Percentiles rank a stretch among this genome's conserved stretches.
Evolutionary conservation across 129 eudicot species (phyloP).

Genomic region (Artemisia argyi): DNA sequence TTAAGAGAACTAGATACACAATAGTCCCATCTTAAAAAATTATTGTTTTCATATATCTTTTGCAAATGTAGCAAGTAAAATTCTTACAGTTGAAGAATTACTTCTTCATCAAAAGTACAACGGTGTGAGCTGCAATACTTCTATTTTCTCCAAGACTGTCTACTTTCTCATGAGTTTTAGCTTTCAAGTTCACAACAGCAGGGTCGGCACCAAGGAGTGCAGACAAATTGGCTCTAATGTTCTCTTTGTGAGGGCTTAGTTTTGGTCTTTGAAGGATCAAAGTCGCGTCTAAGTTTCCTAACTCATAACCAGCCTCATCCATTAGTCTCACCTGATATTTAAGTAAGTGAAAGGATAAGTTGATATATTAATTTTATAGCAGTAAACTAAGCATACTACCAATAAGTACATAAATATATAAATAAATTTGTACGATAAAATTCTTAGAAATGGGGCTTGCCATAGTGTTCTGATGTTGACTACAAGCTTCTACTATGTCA

Average conservation of each 20-base stretch:
- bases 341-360: slow-evolving; percentile 2
- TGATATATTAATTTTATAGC: neutral
- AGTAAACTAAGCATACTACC: neutral
- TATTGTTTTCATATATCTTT: too few relatives aligned
- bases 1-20: too few relatives aligned
- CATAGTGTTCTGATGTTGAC: neutral
- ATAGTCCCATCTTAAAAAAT: too few relatives aligned
- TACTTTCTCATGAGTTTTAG: slow-evolving; percentile 97
- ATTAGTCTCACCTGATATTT: slow-evolving; percentile 75
- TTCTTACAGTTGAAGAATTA: slow-evolving; percentile 25
- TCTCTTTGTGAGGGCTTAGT: slow-evolving; percentile 92
- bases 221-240: slow-evolving; percentile 71
- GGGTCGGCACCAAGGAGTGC: slow-evolving; percentile 91
- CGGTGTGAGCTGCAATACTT: slow-evolving; percentile 98
- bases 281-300: slow-evolving; percentile 98
- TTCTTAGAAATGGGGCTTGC: neutral
- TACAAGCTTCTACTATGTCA: neutral
- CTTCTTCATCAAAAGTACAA: slow-evolving; percentile 83
- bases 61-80: slow-evolving; percentile 15
- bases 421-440: neutral
- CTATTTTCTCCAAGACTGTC: slow-evolving; percentile 99
- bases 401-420: neutral
- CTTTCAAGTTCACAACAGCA: slow-evolving; percentile 90
- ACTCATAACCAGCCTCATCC: slow-evolving; percentile 96
- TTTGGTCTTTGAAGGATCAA: slow-evolving; percentile 97